These are phyloP conservation scores for Cicer yamashitae DNA, from an alignment of 306 rosid genomes.

Conservation along the genomic window DNA sequence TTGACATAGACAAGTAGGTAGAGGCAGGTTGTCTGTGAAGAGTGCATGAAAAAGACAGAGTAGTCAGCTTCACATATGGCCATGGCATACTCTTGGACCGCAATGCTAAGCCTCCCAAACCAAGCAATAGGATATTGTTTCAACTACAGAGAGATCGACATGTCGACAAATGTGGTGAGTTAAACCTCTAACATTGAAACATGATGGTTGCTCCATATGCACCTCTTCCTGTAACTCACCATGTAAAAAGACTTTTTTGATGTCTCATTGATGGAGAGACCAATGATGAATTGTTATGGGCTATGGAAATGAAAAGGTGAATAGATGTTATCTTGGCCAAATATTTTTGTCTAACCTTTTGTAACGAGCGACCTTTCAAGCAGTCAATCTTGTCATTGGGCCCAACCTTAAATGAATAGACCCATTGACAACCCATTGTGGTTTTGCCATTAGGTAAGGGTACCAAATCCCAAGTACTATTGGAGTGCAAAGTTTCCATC, in stretches of 20 bases:
- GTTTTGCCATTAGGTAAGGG: not conserved
- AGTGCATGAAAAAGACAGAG: too few relatives aligned
- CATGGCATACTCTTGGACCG: too few relatives aligned
- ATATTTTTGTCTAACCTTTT: too few relatives aligned
- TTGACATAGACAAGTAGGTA: too few relatives aligned
- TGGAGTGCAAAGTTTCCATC: not conserved
- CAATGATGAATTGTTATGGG: not conserved
- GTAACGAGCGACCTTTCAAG: not conserved
- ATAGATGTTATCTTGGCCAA: not conserved
- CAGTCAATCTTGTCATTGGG: not conserved
- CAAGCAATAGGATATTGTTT: too few relatives aligned
- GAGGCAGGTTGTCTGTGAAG: too few relatives aligned
- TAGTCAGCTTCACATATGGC: too few relatives aligned
- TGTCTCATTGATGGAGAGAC: not conserved
- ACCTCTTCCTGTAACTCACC: not conserved
- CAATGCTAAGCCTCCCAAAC: too few relatives aligned
- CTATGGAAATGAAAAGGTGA: not conserved
- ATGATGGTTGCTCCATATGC: not conserved
- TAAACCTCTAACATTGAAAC: not conserved
- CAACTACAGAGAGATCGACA: too few relatives aligned
- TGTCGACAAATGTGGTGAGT: not conserved
- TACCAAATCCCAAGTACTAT: not conserved
- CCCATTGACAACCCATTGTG: not conserved
- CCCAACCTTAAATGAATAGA: too few relatives aligned
- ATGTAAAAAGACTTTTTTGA: not conserved